Base-by-base conservation (phyloP, 768 basidiomycete species). In the Lepiota venenata region DNA sequence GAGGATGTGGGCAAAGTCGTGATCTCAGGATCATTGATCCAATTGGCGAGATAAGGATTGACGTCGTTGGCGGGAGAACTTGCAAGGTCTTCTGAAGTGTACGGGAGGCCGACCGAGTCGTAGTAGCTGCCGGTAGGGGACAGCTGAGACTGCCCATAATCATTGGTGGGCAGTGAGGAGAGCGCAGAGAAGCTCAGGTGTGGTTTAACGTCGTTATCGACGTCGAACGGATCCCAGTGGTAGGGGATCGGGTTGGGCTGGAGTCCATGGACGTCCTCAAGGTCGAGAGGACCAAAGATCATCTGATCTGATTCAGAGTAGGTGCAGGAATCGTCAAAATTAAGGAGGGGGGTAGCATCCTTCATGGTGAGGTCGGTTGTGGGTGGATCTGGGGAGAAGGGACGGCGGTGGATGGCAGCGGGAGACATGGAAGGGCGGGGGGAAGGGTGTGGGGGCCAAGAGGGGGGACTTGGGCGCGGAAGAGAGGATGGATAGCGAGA, bases 11-110 rank as follows among this genome's bases (percentile, higher is more conserved):
- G 58, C 10, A 58, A 57, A 37, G 66, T 53, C 2, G 65, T 58
- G 49, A 73, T 60, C 47, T 84, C 82, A 47, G 81, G 68, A 66
- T 89, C 87, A 62, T 79, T 76, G 49, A 88, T 74, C 87, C 87
- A 89, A 57, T 77, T 73, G 0, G 79, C 72, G 3, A 83, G 70
- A 64, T 77, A 76, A 37, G 74, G 36, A 36, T 47, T 53, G 51
- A 52, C 64, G 58, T 83, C 81, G 56, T 74, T 63, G 11, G 74
- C 69, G 49, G 78, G 69, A 48, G 76, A 73, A 56, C 71, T 64
- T 52, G 78, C 73, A 44, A 75, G 40, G 66, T 66, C 70, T 60
- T 62, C 76, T 63, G 65, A 75, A 56, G 68, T 71, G 63, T 69
- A 73, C 61, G 63, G 65, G 59, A 77, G 64, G 59, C 66, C 68